Evolutionary conservation across 768 basidiomycete genomes (phyloP).

Genomic region (Podaxis rugospora): DNA sequence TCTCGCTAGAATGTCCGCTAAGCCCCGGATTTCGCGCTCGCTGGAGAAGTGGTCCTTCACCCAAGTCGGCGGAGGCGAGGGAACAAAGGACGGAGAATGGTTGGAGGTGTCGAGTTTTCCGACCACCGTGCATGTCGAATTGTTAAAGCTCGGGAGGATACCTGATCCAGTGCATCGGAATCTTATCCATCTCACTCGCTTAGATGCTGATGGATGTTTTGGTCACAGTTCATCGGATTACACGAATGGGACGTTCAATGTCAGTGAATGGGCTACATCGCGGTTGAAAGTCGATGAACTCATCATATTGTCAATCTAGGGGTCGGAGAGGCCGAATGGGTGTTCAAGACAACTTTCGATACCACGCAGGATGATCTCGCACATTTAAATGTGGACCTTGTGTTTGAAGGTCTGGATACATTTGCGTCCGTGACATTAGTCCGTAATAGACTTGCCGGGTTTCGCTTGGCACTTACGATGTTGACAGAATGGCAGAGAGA

Average conservation of each 20-base stretch:
- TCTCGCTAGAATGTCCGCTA: slow-evolving; percentile 1
- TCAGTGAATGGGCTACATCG: slow-evolving; percentile 27
- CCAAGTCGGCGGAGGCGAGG: slow-evolving; percentile 57
- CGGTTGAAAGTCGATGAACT: background rate
- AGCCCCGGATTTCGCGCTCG: slow-evolving; percentile 13
- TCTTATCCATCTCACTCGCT: background rate
- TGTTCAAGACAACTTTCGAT: slow-evolving; percentile 66
- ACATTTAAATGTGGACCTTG: slow-evolving; percentile 56
- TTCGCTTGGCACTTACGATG: background rate
- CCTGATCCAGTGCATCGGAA: slow-evolving; percentile 67
- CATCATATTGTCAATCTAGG: slow-evolving; percentile 37
- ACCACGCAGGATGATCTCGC: slow-evolving; percentile 43
- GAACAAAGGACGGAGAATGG: slow-evolving; percentile 65
- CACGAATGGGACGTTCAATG: slow-evolving; percentile 93
- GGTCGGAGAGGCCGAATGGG: slow-evolving; percentile 87
- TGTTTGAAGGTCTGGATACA: slow-evolving; percentile 91
- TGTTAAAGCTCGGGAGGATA: slow-evolving; percentile 67
- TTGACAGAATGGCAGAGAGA: slow-evolving; percentile 63
- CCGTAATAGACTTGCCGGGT: slow-evolving; percentile 19
- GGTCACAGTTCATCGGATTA: slow-evolving; percentile 61
- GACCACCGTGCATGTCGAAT: slow-evolving; percentile 84
- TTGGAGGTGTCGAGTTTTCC: slow-evolving; percentile 61
- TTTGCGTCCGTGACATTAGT: slow-evolving; percentile 74
- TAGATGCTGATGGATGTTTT: background rate
- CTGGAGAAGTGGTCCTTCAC: slow-evolving; percentile 61